phyloP scores from a whole-genome alignment of 108 stramenopile species.

The Cylindrotheca fusiformis region DNA sequence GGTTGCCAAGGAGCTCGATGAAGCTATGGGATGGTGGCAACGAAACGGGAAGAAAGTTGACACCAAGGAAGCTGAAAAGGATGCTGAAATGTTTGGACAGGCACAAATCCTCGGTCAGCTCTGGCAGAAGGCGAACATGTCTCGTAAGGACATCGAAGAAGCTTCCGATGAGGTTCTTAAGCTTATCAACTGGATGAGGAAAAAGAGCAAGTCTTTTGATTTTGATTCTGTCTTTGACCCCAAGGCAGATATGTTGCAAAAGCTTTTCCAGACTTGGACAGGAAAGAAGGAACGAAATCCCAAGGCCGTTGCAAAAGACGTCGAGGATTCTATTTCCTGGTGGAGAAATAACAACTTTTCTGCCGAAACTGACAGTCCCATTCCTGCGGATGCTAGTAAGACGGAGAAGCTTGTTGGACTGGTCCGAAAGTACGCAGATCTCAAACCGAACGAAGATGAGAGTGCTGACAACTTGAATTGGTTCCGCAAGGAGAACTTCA shows the following conservation, averaged over 20 bases:
- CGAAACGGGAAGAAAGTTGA: slow-evolving; percentile 29
- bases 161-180: slow-evolving; percentile 13
- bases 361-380: slow-evolving; percentile 17
- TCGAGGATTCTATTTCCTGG: slow-evolving; percentile 33
- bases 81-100: slow-evolving; percentile 25
- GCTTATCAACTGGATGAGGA: slow-evolving; percentile 22
- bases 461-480: slow-evolving; percentile 19
- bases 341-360: slow-evolving; percentile 20
- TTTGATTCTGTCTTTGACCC: slow-evolving; percentile 12
- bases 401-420: slow-evolving; percentile 25
- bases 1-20: slow-evolving; percentile 24
- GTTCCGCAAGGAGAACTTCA: slow-evolving; percentile 25
- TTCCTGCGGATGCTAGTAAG: slow-evolving; percentile 29
- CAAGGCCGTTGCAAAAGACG: slow-evolving; percentile 30
- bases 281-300: slow-evolving; percentile 27
- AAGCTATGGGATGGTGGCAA: slow-evolving; percentile 34
- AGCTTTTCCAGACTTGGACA: slow-evolving; percentile 29
- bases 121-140: slow-evolving; percentile 33
- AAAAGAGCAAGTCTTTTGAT: slow-evolving; percentile 25
- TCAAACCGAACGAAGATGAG: slow-evolving; percentile 7
- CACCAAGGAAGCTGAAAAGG: slow-evolving; percentile 18
- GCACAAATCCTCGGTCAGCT: slow-evolving; percentile 25
- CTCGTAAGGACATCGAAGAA: slow-evolving; percentile 15
- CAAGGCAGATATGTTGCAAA: slow-evolving; percentile 12
- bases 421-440: slow-evolving; percentile 17